Evolutionary conservation across 139 green algal species (phyloP).

Genomic region (Pleodorina starrii): DNA sequence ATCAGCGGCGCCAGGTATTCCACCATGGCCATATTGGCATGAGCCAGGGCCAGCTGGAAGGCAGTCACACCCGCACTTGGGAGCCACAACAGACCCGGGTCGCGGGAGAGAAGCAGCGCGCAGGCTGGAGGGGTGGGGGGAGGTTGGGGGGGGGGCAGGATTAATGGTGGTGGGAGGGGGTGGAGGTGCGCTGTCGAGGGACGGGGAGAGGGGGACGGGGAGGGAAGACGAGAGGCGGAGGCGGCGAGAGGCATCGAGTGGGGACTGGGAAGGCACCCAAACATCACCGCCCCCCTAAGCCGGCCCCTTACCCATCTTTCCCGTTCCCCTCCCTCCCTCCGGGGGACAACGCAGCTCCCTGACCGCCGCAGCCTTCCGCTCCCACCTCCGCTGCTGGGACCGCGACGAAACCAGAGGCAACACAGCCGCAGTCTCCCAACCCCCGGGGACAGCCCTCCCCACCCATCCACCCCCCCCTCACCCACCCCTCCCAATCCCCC

Average conservation of each 20-base stretch:
- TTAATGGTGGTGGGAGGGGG: not conserved
- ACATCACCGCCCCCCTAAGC: too few relatives aligned
- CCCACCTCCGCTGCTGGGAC: too few relatives aligned
- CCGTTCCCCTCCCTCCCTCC: too few relatives aligned
- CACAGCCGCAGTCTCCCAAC: not conserved
- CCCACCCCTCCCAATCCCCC: not conserved
- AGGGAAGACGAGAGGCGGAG: too few relatives aligned
- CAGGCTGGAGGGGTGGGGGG: not conserved
- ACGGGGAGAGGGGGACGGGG: too few relatives aligned
- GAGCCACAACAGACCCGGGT: slow-evolving; percentile 23
- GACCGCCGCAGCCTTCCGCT: too few relatives aligned
- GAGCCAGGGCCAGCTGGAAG: slow-evolving; percentile 11
- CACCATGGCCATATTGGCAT: slow-evolving; percentile 27
- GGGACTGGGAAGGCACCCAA: too few relatives aligned
- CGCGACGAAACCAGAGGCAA: too few relatives aligned
- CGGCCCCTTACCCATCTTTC: too few relatives aligned
- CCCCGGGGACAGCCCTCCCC: not conserved
- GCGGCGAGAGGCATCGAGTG: too few relatives aligned
- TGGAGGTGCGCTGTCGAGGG: too few relatives aligned
- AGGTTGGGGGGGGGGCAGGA: not conserved
- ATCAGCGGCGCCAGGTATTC: slow-evolving; percentile 35
- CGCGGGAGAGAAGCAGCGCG: slow-evolving; percentile 24
- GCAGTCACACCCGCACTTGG: not conserved
- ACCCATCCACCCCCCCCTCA: not conserved
- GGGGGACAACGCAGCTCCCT: too few relatives aligned